Evolutionary conservation across 1,284 basidiomycete species (phyloP).

Genomic region (Leccinum pseudoinsigne): DNA sequence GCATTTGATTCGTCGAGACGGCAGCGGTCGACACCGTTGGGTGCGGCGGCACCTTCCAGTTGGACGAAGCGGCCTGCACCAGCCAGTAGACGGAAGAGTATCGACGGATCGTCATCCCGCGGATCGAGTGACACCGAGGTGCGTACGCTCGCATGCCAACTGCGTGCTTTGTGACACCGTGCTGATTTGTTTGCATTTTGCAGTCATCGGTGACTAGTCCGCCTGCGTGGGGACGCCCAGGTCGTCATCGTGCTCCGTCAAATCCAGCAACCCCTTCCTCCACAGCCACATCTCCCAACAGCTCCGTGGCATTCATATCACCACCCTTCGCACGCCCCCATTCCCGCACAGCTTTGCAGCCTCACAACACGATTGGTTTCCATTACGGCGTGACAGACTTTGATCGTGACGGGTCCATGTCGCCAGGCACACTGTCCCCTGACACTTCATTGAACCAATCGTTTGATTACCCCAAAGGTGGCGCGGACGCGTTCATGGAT

Average conservation of each 20-base stretch:
- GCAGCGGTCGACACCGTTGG: conserved; percentile 62
- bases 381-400: conserved; percentile 31
- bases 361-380: conserved; percentile 39
- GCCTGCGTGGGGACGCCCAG: conserved; percentile 41
- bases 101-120: conserved; percentile 53
- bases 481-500: conserved; percentile 27
- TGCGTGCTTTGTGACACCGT: conserved; percentile 8
- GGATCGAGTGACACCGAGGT: conserved; percentile 70
- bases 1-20: conserved; percentile 66
- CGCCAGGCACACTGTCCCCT: conserved; percentile 38
- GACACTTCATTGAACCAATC: conserved; percentile 41
- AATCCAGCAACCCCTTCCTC: conserved; percentile 60
- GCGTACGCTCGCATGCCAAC: conserved; percentile 20
- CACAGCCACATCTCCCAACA: conserved; percentile 32
- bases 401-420: conserved; percentile 34
- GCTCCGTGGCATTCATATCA: conserved; percentile 36
- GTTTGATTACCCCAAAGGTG: conserved; percentile 33
- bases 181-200: conserved; percentile 8
- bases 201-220: conserved; percentile 39
- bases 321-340: conserved; percentile 52
- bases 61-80: conserved; percentile 69
- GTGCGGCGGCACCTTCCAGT: conserved; percentile 62
- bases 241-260: conserved; percentile 60
- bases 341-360: conserved; percentile 57
- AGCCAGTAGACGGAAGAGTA: conserved; percentile 61